These are phyloP conservation scores for Gracilaria caudata DNA, from an alignment of 23 red algal species.

Conservation along the genomic window DNA sequence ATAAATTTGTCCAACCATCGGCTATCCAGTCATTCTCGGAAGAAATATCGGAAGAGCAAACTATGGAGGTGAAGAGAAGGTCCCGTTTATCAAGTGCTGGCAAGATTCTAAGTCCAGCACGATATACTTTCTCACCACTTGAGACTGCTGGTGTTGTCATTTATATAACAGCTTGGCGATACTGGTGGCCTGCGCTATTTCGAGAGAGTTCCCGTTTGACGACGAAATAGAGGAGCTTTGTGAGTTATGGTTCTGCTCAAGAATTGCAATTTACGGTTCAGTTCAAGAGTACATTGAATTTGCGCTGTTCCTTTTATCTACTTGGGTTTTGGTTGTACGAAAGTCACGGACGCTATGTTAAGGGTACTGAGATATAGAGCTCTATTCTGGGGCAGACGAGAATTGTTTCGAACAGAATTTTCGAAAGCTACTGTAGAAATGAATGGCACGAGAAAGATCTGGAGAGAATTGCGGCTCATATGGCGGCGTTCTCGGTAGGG, in stretches of 20 bases:
- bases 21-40: slow-evolving; percentile 1
- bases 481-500: slow-evolving; percentile 40
- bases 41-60: background rate
- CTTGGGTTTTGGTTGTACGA: slow-evolving; percentile 56
- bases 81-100: background rate
- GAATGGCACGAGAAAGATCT: slow-evolving; percentile 56
- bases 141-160: background rate
- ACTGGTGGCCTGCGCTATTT: background rate
- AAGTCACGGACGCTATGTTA: slow-evolving; percentile 47
- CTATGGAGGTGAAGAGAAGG: background rate
- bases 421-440: slow-evolving; percentile 27
- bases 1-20: slow-evolving; percentile 11
- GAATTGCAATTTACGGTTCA: slow-evolving; percentile 17
- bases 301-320: slow-evolving; percentile 58
- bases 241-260: slow-evolving; percentile 38
- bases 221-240: background rate
- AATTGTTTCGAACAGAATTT: slow-evolving; percentile 36
- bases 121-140: background rate
- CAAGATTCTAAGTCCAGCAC: background rate
- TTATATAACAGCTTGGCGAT: background rate
- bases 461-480: slow-evolving; percentile 41
- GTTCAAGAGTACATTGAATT: slow-evolving; percentile 66
- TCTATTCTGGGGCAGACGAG: slow-evolving; percentile 1
- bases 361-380: slow-evolving; percentile 24
- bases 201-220: slow-evolving; percentile 27